Percentiles rank a stretch among this genome's conserved stretches.
These are phyloP conservation scores for Lolium perenne DNA, from an alignment of 176 grass and related monocot species.

Conservation along the genomic window DNA sequence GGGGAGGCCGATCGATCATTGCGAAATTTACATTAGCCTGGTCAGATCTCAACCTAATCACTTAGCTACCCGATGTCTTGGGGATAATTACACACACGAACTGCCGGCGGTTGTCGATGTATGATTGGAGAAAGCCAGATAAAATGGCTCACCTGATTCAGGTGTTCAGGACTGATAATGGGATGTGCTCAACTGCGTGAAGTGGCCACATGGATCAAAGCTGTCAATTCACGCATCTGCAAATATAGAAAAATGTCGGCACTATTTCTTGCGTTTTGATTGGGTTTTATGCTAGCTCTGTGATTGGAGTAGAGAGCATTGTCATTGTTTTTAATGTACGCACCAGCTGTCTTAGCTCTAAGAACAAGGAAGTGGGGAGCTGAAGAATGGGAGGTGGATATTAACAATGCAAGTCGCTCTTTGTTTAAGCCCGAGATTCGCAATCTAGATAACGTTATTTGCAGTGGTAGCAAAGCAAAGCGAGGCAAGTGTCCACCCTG, in stretches of 20 bases:
- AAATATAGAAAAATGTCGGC: neutral
- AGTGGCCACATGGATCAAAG: conserved; percentile 32
- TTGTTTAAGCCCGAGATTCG: conserved; percentile 50
- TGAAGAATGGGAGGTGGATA: neutral
- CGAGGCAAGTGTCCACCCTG: conserved; percentile 29
- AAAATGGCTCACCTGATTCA: neutral
- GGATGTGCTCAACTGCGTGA: neutral
- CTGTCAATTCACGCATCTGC: neutral
- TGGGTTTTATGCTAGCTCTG: neutral
- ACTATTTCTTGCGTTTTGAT: neutral
- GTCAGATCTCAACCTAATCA: neutral
- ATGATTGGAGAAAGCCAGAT: neutral
- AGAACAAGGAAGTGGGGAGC: conserved; percentile 31
- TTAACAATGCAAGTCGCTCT: conserved; percentile 23
- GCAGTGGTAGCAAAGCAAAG: neutral
- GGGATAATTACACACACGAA: neutral
- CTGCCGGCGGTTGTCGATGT: neutral
- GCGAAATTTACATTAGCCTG: neutral
- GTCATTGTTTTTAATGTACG: neutral
- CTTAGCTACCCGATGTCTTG: neutral
- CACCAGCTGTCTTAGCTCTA: conserved; percentile 42
- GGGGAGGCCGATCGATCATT: neutral
- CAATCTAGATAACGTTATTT: conserved; percentile 42
- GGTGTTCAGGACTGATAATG: neutral
- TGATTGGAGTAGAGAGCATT: neutral